phyloP scores from a whole-genome alignment of 176 grass and related monocot genomes.

The Otatea glauca region DNA sequence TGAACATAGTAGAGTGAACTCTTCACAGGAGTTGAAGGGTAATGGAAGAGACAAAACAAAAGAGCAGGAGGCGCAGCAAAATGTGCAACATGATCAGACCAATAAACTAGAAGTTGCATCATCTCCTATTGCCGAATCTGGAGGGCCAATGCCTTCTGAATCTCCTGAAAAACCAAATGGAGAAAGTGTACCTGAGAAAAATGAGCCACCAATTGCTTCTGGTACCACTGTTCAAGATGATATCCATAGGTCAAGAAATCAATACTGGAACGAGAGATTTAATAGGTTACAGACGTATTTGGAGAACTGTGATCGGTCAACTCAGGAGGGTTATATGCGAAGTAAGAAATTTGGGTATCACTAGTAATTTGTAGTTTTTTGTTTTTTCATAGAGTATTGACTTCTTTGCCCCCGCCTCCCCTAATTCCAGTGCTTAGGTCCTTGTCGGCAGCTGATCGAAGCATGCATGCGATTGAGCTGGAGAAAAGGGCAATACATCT shows the following conservation, averaged over 20 bases:
- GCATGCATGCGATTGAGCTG: slow-evolving; percentile 77
- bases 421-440: slow-evolving; percentile 68
- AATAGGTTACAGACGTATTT: slow-evolving; percentile 66
- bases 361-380: slow-evolving; percentile 24
- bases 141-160: slow-evolving; percentile 9
- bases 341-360: slow-evolving; percentile 60
- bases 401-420: background rate
- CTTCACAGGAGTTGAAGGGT: slow-evolving; percentile 55
- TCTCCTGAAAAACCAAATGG: slow-evolving; percentile 33
- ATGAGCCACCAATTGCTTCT: slow-evolving; percentile 38
- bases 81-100: slow-evolving; percentile 42
- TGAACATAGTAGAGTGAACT: slow-evolving; percentile 58
- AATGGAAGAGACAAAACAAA: slow-evolving; percentile 43
- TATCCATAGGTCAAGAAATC: background rate
- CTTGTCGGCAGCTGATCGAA: slow-evolving; percentile 72
- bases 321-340: slow-evolving; percentile 78
- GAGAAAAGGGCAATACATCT: slow-evolving; percentile 88
- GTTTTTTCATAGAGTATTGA: background rate
- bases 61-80: slow-evolving; percentile 43
- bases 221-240: slow-evolving; percentile 22
- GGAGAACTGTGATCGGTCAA: slow-evolving; percentile 76
- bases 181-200: slow-evolving; percentile 26
- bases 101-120: slow-evolving; percentile 41
- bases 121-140: slow-evolving; percentile 25
- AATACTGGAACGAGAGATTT: slow-evolving; percentile 21